Evolutionary conservation across 192 early-diverging fungal genomes (phyloP).

Genomic region (Pilobolus umbonatus): DNA sequence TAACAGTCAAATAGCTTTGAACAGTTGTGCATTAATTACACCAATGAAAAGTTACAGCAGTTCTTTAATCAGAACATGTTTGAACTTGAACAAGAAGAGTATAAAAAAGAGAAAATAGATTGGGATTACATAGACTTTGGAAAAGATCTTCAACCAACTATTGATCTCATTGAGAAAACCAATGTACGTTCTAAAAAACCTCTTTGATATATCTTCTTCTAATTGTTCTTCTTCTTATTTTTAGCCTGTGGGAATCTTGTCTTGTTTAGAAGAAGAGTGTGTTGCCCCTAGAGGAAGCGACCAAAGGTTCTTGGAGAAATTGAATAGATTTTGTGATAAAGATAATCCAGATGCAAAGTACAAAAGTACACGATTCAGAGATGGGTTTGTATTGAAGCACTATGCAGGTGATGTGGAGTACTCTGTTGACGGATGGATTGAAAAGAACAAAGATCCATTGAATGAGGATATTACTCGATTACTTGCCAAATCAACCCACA

Average conservation of each 20-base stretch:
- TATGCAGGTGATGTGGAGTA: constrained; percentile 98
- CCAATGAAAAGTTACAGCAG: constrained; percentile 97
- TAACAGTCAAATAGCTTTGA: constrained; percentile 90
- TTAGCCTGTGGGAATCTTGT: constrained; percentile 90
- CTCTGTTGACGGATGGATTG: constrained; percentile 83
- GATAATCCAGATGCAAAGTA: constrained; percentile 79
- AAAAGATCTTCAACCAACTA: constrained; percentile 94
- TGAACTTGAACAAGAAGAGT: constrained; percentile 97
- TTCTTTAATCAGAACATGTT: constrained; percentile 99
- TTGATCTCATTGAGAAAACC: constrained; percentile 96
- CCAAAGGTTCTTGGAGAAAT: constrained; percentile 91
- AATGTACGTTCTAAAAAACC: constrained; percentile 49
- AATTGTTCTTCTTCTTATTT: background rate
- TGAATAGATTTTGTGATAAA: constrained; percentile 80
- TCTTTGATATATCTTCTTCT: background rate
- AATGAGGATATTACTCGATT: constrained; percentile 91
- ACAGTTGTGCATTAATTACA: constrained; percentile 99
- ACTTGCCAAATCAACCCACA: constrained; percentile 76
- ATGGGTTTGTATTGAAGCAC: constrained; percentile 87
- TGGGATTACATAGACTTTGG: constrained; percentile 99
- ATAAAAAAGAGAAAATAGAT: constrained; percentile 92
- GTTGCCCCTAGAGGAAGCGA: constrained; percentile 96
- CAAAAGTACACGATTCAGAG: constrained; percentile 77
- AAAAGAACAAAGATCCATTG: constrained; percentile 97
- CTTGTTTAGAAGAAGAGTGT: constrained; percentile 96